A percentile compares a stretch with the other conserved stretches of the same genome.
Evolutionary conservation across 2,329 filamentous ascomycete species (phyloP).

Genomic region (Ophiostoma himal-ulmi): DNA sequence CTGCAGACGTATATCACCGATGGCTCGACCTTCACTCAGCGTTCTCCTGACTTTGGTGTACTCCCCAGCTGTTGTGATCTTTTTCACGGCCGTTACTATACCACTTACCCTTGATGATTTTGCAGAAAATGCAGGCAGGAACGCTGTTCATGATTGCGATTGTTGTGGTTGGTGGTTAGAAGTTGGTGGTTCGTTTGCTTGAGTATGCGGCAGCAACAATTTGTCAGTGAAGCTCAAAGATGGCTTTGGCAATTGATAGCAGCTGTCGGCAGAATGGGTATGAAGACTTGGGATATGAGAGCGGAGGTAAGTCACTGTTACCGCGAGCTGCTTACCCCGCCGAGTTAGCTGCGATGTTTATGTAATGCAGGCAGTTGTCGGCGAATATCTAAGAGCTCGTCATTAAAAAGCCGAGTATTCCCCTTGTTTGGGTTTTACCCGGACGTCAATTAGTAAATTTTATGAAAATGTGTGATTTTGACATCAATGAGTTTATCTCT

Average conservation of each 20-base stretch:
- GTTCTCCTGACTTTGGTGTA: background rate
- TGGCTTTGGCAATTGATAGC: background rate
- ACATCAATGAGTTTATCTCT: too few species aligned
- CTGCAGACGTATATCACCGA: background rate
- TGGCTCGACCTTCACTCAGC: background rate
- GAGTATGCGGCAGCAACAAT: background rate
- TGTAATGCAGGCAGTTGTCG: background rate
- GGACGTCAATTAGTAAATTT: too few species aligned
- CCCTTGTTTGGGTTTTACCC: background rate
- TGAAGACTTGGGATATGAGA: background rate
- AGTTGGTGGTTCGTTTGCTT: background rate
- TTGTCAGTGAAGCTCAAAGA: background rate
- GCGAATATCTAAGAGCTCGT: background rate
- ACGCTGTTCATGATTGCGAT: conserved; percentile 36
- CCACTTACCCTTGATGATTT: conserved; percentile 79
- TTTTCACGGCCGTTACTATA: background rate
- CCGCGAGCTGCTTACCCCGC: background rate
- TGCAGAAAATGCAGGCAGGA: conserved; percentile 90
- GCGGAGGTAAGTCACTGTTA: background rate
- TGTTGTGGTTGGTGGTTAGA: background rate
- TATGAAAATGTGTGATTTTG: too few species aligned
- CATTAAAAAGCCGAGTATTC: background rate
- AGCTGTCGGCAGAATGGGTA: background rate
- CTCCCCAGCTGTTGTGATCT: background rate
- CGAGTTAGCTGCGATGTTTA: background rate